Evolutionary conservation across 1,139 yeast species (phyloP), one percentile per base, ranked within the genome.

Genomic region (Zygosaccharomyces pseudobailii): DNA sequence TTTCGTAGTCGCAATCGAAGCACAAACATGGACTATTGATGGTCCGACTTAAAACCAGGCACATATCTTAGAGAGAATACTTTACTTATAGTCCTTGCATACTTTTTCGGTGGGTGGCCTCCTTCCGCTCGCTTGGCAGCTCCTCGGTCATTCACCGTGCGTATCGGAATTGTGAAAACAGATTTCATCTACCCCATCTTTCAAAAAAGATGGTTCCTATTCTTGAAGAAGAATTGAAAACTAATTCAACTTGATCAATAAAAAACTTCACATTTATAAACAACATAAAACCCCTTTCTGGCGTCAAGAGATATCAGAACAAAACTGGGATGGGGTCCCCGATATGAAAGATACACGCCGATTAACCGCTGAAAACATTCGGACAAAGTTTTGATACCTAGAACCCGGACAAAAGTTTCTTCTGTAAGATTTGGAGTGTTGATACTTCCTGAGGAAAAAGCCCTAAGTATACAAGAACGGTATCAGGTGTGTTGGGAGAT

Each of bases 151-250:
- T 38, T 34, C 20, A 38, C 10, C 33, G 33, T 38, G 22, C 19
- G 13, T 19, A 28, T 38, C 41, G 41, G 41, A 20, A 27, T 13
- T 20, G 23, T 31, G 24, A 34, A 46, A 30, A 33, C 33, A n/a
- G 24, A 19, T 34, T 24, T 39, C 45, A 33, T 42, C 40, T 46
- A 40, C 42, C 45, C 40, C 45, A 38, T 37, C 40, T 46, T 46
- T 31, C 30, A 37, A 37, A 42, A 21, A n/a, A 36, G 21, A 32
- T 19, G 35, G 48, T 41, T 32, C 28, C 33, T 25, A 20, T 34
- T 23, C n/a, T 13, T 13, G 17, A 13, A 13, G 17, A 13, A 13
- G 17, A 13, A 13, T 38, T 46, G 48, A 38, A 41, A 42, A 21
- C 33, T 38, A 27, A 4, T 37, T 34, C 20, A 22, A n/a, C 17